Evolutionary conservation across 805 yeast genomes (phyloP), one percentile per base, ranked within the genome.

Genomic region (Metschnikowia kofuensis): DNA sequence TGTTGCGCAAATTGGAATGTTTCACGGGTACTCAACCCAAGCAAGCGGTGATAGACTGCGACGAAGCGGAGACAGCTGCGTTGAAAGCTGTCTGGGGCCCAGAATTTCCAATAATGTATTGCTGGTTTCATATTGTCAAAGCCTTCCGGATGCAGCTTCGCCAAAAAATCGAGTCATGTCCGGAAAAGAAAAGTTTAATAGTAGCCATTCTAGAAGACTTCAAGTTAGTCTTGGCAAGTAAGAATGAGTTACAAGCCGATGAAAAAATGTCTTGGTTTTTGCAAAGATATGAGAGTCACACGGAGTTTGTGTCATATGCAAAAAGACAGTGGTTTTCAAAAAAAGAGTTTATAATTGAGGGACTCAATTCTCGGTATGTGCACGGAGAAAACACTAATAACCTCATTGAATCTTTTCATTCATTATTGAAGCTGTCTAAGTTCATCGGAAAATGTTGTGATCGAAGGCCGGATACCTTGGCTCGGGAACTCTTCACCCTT

Each of bases 31-130:
- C 31, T 14, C 9, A 15, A 32, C 43, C 43, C n/a, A 13, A 8
- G 14, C 36, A 40, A 31, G 43, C 43, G 16, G 43, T 40, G 14
- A 40, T 32, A 15, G 43, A 40, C 13, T 40, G 43, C 31, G 43
- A 40, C 30, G 16, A 30, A 15, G 43, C 36, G 30, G 36, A 30
- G 36, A 15, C 10, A 8, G 31, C 43, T 14, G 42, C 42, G 6
- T 28, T 39, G 7, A 39, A 29, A 13, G 32, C 34, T 6, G 42
- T n/a, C 13, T 39, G 4, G 16, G 43, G 38, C 12, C 38, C 38
- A 10, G 38, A 31, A 5, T 30, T 40, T 32, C 43, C 43, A 8
- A 31, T 40, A 15, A 32, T 31, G 27, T 40, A 15, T 12, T 31
- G 43, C 36, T 9, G 29, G 21, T 40, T 31, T 40, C 43, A 40